phyloP scores from a whole-genome alignment of 1,284 basidiomycete genomes.

The Calocybe gambosa region DNA sequence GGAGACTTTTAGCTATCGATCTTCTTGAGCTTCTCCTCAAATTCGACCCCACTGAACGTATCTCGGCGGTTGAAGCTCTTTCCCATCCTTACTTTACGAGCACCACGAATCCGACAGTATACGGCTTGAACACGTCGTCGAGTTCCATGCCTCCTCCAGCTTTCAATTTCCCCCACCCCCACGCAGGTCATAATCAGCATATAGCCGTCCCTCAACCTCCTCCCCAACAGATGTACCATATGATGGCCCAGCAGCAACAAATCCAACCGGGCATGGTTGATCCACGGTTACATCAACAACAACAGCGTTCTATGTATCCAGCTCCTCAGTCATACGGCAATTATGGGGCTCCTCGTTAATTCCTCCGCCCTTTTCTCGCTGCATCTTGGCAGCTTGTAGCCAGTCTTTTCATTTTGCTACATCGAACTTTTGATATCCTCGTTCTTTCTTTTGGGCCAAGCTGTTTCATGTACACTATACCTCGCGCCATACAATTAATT shows the following conservation, averaged over 20 bases:
- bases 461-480: background rate
- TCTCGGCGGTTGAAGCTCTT: conserved; percentile 90
- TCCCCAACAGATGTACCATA: conserved; percentile 13
- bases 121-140: conserved; percentile 40
- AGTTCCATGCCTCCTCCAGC: conserved; percentile 61
- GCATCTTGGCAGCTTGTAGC: background rate
- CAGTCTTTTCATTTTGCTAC: background rate
- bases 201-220: conserved; percentile 10
- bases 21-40: conserved; percentile 93
- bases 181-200: conserved; percentile 27
- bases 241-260: conserved; percentile 10
- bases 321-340: conserved; percentile 30
- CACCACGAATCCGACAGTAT: conserved; percentile 30
- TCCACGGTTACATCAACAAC: conserved; percentile 34
- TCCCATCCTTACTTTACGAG: conserved; percentile 90
- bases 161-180: conserved; percentile 66
- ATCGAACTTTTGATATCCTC: background rate
- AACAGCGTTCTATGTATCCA: conserved; percentile 28
- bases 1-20: conserved; percentile 66
- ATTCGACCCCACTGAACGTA: conserved; percentile 92
- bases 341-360: conserved; percentile 16
- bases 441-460: background rate
- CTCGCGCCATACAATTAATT: background rate
- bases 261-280: conserved; percentile 12
- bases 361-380: background rate